Base-by-base conservation (phyloP, 2,329 filamentous ascomycete species). In the Metarhizium sp. region DNA sequence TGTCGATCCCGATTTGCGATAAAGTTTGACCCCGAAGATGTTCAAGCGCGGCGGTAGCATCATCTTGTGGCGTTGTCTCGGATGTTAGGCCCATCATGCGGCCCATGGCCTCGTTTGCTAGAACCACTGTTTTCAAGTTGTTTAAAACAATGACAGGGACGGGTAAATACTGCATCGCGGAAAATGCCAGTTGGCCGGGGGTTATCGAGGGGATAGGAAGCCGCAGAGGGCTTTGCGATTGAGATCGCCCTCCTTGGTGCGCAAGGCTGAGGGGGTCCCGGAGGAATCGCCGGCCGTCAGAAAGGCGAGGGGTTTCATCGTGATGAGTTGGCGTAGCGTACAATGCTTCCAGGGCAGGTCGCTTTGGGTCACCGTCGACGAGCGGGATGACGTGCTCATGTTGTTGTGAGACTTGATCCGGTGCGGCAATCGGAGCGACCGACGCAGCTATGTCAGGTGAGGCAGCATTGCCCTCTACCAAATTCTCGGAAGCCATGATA, bases 91-190 rank as follows among this genome's bases (percentile, higher is more conserved):
- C 45, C 46, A 57, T 54, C 62, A 92, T 71, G 54, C 82, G 78
- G 1, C 83, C 86, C 80, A 90, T 86, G 20, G 88, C 84, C 61
- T 90, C 85, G 62, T 92, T 92, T 29, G 87, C 87, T 38, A 91
- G 69, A 1, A 88, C 77, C 3, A 91, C 79, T 0, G 84, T 87
- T 69, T 90, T 91, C 34, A 80, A 64, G 40, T 77, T 81, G 52
- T 85, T 85, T 40, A 92, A 71, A 1, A 92, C 82, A 40, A 91
- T 67, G 4, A 89, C 67, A 0, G 88, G 88, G 50, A 89, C 81
- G 0, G 88, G 88, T 5, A 92, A 74, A 64, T 88, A 90, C 63
- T 88, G 86, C 69, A 92, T 73, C 5, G 86, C 83, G 1, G 84
- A 80, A 57, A 88, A 82, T 25, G 86, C 84, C 43, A 85, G 69